These are phyloP conservation scores for Ceratobasidium sp. DNA, from an alignment of 1,284 basidiomycete genomes.

Conservation along the genomic window DNA sequence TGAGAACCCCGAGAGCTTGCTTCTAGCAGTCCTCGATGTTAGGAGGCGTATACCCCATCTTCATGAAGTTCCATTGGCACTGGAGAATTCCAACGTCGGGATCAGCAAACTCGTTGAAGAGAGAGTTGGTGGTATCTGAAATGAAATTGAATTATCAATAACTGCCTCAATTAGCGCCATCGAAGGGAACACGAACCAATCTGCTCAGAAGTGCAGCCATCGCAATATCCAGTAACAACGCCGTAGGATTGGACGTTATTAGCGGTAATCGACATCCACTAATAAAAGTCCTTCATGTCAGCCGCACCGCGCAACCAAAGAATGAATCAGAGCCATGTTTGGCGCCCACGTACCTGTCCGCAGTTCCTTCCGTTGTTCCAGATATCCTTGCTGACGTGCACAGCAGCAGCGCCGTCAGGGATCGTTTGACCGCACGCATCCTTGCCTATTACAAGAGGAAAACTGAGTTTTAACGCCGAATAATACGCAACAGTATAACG, in stretches of 20 bases:
- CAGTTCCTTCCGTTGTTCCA: slow-evolving; percentile 27
- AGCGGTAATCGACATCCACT: slow-evolving; percentile 16
- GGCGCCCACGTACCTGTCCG: slow-evolving; percentile 17
- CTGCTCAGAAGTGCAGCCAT: background rate
- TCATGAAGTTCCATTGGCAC: slow-evolving; percentile 33
- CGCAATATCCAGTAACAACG: slow-evolving; percentile 26
- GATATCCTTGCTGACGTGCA: slow-evolving; percentile 5
- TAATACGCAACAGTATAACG: background rate
- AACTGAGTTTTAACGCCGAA: background rate
- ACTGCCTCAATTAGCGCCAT: background rate
- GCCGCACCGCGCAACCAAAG: background rate
- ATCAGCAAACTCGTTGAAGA: slow-evolving; percentile 14
- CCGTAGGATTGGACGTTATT: background rate
- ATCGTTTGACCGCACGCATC: slow-evolving; percentile 8
- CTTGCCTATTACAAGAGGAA: background rate
- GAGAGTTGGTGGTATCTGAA: background rate
- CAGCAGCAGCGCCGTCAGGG: background rate
- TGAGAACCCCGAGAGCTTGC: background rate
- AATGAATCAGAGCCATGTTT: background rate
- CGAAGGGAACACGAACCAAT: slow-evolving; percentile 10
- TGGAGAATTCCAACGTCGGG: slow-evolving; percentile 7
- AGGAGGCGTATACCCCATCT: background rate
- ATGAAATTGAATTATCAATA: background rate
- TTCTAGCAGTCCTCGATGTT: slow-evolving; percentile 28
- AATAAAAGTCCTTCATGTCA: background rate